Evolutionary conservation across 495 filamentous ascomycete genomes (phyloP), one percentile per base, ranked within the genome.

Genomic region (Annulohypoxylon bovei): DNA sequence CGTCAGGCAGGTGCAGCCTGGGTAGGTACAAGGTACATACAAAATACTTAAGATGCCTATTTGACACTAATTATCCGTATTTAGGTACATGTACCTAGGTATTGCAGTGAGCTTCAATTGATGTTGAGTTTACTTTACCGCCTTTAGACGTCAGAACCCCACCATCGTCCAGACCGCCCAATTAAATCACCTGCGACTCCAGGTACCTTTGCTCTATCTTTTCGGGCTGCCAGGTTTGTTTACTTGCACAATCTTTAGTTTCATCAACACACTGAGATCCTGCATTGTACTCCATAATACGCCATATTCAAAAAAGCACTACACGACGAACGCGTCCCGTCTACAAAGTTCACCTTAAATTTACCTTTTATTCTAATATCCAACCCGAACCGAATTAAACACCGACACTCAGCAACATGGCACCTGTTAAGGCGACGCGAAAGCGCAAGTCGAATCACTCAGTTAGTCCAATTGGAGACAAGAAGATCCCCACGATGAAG

Each of bases 371-470:
- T 46, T 46, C 30, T 46, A 32, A 4, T 44, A 4, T 23, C 20
- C 16, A 40, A 69, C 60, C 27, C 39, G 58, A 57, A 14, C 22
- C 58, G 22, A 55, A 63, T 58, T 28, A 49, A 35, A 47, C 30
- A 68, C 16, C 53, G 20, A 42, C 49, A 40, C 22, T 28, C 33
- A 63, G 72, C 62, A 70, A 56, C 33, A 91, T 91, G 90, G 79
- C 87, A 73, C 80, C 87, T 20, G 64, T 78, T 18, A 72, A 57
- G 47, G 76, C 83, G 55, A 77, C 84, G 33, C 82, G 77, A 73
- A 91, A 91, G 77, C 87, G 86, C 76, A 90, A 88, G 77, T 90
- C 88, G 6, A 81, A 85, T 30, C 81, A 83, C 62, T 76, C 81
- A 5, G 73, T 67, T 49, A 78, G 69, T 61, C 70, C 78, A 22